These are phyloP conservation scores for Termitomyces sp. DNA, from an alignment of 768 basidiomycete species.

Conservation along the genomic window DNA sequence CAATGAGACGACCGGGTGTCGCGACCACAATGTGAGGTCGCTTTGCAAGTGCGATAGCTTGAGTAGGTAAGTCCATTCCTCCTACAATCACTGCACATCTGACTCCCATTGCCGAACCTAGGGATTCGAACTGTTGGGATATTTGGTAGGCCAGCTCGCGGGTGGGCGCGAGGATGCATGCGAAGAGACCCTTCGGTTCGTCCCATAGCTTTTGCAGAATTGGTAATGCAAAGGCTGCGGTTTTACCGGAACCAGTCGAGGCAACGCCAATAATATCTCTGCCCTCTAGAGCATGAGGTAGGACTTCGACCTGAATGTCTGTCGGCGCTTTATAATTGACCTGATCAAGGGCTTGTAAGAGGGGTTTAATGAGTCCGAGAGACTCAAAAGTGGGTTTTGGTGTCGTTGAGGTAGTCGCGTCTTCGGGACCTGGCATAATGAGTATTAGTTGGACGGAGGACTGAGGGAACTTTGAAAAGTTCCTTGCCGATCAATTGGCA, in stretches of 20 bases:
- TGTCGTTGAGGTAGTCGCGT: slow-evolving; percentile 41
- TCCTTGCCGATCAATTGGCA: slow-evolving; percentile 15
- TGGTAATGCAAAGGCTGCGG: slow-evolving; percentile 93
- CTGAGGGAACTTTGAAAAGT: slow-evolving; percentile 14
- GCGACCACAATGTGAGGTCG: slow-evolving; percentile 93
- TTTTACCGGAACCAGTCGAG: slow-evolving; percentile 96
- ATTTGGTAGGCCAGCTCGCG: slow-evolving; percentile 98
- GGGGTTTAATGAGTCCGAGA: slow-evolving; percentile 84
- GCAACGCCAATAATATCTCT: slow-evolving; percentile 99
- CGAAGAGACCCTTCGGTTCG: slow-evolving; percentile 89
- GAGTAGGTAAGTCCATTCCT: slow-evolving; percentile 87
- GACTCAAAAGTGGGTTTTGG: slow-evolving; percentile 59
- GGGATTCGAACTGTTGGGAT: slow-evolving; percentile 89
- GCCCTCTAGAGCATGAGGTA: slow-evolving; percentile 87
- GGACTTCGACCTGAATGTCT: slow-evolving; percentile 79
- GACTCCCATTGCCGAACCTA: slow-evolving; percentile 91
- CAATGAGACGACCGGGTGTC: slow-evolving; percentile 88
- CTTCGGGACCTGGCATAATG: slow-evolving; percentile 63
- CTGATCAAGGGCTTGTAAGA: slow-evolving; percentile 79
- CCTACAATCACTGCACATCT: slow-evolving; percentile 92
- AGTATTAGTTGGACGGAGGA: background rate
- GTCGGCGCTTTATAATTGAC: slow-evolving; percentile 84
- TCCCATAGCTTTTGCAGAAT: slow-evolving; percentile 97
- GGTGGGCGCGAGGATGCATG: slow-evolving; percentile 93
- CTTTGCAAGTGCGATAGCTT: slow-evolving; percentile 89